Conservation (phyloP, 129 eudicot species). For the Kitagawia praeruptora region DNA sequence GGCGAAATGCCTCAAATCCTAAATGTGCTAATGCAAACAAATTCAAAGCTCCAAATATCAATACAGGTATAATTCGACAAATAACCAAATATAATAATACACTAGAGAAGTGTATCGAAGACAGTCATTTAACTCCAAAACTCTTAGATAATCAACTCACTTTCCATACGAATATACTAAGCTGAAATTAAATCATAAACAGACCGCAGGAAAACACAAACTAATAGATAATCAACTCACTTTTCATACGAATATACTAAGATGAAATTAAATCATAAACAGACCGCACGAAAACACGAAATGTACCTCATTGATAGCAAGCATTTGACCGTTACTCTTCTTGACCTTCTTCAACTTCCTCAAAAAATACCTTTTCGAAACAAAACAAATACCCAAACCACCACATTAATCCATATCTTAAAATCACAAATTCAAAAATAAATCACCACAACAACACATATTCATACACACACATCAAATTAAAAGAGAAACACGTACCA, state of each 20-base stretch:
- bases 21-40: neutral
- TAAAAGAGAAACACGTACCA: slow-evolving; percentile 24
- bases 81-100: neutral
- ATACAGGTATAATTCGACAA: neutral
- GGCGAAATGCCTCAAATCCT: neutral
- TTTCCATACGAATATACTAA: too few relatives aligned
- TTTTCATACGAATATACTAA: too few relatives aligned
- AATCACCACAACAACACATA: neutral
- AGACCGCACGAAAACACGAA: neutral
- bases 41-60: neutral
- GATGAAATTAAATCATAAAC: too few relatives aligned
- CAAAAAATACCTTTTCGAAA: slow-evolving; percentile 14
- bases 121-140: too few relatives aligned
- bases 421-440: neutral
- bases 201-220: too few relatives aligned
- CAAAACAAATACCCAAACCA: neutral
- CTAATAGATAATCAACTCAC: neutral
- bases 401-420: neutral
- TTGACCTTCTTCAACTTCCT: slow-evolving; percentile 29
- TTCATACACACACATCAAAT: too few relatives aligned
- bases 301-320: slow-evolving; percentile 21
- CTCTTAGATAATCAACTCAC: neutral
- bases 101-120: neutral
- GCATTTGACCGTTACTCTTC: slow-evolving; percentile 29
- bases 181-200: too few relatives aligned